Evolutionary conservation across 139 green algal genomes (phyloP).

Genomic region (Chlorella sp.): DNA sequence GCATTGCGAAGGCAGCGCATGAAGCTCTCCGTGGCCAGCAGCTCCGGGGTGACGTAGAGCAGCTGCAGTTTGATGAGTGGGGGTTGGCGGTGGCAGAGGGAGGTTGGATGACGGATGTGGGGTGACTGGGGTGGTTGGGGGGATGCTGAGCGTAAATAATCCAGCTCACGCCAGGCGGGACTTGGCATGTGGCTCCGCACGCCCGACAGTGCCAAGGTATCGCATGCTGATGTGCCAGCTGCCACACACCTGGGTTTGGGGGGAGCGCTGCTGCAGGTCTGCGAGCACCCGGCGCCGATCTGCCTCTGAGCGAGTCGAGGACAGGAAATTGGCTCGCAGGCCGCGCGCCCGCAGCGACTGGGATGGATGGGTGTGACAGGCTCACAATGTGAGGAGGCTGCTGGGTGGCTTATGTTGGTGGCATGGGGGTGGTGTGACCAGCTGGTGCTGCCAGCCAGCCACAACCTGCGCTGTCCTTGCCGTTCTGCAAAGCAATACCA

Average conservation of each 20-base stretch:
- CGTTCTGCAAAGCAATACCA: too few species aligned
- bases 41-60: constrained; percentile 87
- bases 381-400: too few species aligned
- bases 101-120: neutral
- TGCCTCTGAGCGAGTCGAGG: neutral
- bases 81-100: too few species aligned
- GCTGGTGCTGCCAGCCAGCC: neutral
- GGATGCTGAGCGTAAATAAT: too few species aligned
- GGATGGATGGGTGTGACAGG: neutral
- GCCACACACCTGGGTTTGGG: neutral
- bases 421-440: neutral
- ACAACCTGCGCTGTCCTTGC: too few species aligned
- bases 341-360: constrained; percentile 9
- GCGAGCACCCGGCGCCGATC: constrained; percentile 8
- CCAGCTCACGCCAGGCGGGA: too few species aligned
- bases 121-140: too few species aligned
- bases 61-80: constrained; percentile 49
- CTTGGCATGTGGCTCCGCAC: too few species aligned
- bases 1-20: constrained; percentile 1
- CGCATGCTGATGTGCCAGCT: neutral
- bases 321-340: constrained; percentile 19
- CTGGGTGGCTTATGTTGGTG: neutral
- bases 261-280: constrained; percentile 11
- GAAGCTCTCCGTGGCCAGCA: constrained; percentile 45
- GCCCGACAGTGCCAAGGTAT: neutral